Evolutionary conservation across 495 filamentous ascomycete genomes (phyloP), one percentile per base, ranked within the genome.

Genomic region (Tricharina praecox): DNA sequence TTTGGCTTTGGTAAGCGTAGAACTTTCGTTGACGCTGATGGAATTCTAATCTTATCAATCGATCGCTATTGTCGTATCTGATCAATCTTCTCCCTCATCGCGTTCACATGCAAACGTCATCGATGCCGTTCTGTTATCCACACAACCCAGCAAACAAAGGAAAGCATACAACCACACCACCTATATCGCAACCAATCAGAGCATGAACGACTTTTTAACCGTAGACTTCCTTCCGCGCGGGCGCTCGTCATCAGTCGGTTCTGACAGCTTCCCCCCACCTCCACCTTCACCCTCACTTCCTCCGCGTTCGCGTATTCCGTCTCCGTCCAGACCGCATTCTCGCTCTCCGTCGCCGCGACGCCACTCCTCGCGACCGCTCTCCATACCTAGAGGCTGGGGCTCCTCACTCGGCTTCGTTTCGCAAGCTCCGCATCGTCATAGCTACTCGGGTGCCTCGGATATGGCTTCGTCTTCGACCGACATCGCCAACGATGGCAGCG

Each of bases 121-220:
- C 37, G 20, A 13, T 10, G 20, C 9, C 49, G 11, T n/a, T n/a
- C n/a, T n/a, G n/a, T n/a, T n/a, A n/a, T n/a, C n/a, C n/a, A n/a
- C n/a, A n/a, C n/a, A n/a, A n/a, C n/a, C n/a, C n/a, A n/a, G n/a
- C n/a, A n/a, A n/a, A n/a, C n/a, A n/a, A n/a, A n/a, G 9, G 20
- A 47, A 50, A 35, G 35, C 28, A 16, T 19, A 38, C 35, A 7
- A 7, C 8, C 7, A 32, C 13, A 32, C 28, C 28, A 32, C 7
- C 28, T 13, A 32, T 13, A 32, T 13, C 13, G 28, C 28, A 32
- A 7, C 28, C 7, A 7, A 7, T 32, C 47, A n/a, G n/a, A 32
- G 25, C 30, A 57, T 57, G 54, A 53, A 57, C 28, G 54, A 56
- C 44, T 56, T 49, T 28, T 36, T 57, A n/a, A 44, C 50, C 5